Evolutionary conservation across 2,329 filamentous ascomycete species (phyloP).

Genomic region (Penicillium thymicola): DNA sequence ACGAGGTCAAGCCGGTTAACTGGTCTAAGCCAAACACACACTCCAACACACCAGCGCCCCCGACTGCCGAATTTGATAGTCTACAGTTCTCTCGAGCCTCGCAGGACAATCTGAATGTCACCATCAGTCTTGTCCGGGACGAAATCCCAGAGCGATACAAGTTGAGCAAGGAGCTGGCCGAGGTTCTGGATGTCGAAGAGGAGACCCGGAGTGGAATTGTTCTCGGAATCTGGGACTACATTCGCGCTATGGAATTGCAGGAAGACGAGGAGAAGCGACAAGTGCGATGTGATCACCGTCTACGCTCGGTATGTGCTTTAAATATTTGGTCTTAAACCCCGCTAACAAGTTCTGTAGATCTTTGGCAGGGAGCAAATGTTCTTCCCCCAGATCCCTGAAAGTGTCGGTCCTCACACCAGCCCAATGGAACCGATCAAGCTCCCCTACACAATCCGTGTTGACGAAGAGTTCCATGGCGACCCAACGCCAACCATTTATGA

Average conservation of each 20-base stretch:
- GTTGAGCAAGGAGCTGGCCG: slow-evolving; percentile 73
- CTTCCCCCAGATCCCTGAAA: slow-evolving; percentile 81
- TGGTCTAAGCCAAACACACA: slow-evolving; percentile 76
- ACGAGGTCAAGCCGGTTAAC: slow-evolving; percentile 57
- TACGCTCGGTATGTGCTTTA: slow-evolving; percentile 63
- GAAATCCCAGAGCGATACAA: slow-evolving; percentile 82
- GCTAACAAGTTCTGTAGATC: slow-evolving; percentile 52
- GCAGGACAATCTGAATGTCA: slow-evolving; percentile 89
- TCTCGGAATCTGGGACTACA: slow-evolving; percentile 94
- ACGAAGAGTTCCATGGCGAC: slow-evolving; percentile 73
- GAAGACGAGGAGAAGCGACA: slow-evolving; percentile 94
- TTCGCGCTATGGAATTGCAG: slow-evolving; percentile 77
- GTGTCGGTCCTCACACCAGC: slow-evolving; percentile 72
- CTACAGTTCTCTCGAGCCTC: slow-evolving; percentile 87
- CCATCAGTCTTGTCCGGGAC: slow-evolving; percentile 78
- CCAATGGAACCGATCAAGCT: slow-evolving; percentile 79
- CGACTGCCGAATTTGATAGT: slow-evolving; percentile 79
- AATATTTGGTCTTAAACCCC: neutral
- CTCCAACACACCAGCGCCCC: slow-evolving; percentile 53
- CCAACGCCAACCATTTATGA: slow-evolving; percentile 85
- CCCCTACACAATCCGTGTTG: slow-evolving; percentile 89
- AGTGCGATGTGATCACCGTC: slow-evolving; percentile 81
- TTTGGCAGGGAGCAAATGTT: slow-evolving; percentile 72
- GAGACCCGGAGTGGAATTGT: slow-evolving; percentile 84
- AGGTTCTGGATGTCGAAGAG: slow-evolving; percentile 80